These are phyloP conservation scores for Polyporus arcularius DNA, from an alignment of 768 basidiomycete genomes.

Conservation along the genomic window DNA sequence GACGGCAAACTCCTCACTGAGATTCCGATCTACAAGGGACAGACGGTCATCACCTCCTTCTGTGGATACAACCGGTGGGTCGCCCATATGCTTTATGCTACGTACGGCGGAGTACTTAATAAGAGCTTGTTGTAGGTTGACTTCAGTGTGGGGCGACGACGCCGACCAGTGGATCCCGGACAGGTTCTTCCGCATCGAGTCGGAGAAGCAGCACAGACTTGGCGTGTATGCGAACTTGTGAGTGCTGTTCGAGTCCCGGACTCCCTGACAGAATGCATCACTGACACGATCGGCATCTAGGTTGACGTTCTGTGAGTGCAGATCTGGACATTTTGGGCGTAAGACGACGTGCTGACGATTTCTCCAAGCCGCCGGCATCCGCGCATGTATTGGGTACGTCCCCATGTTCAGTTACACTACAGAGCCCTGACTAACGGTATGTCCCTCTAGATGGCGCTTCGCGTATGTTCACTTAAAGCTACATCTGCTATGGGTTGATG, in stretches of 20 bases:
- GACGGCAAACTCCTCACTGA: slow-evolving; percentile 3
- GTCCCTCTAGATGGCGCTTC: background rate
- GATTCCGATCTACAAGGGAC: slow-evolving; percentile 10
- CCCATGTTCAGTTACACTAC: background rate
- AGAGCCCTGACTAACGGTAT: background rate
- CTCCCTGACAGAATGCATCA: background rate
- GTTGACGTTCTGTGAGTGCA: background rate
- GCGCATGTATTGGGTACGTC: background rate
- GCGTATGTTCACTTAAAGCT: background rate
- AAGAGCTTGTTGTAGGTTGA: background rate
- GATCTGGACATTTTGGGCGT: background rate
- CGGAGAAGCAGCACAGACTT: slow-evolving; percentile 8
- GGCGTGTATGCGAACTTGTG: slow-evolving; percentile 18
- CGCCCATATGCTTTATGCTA: too few relatives aligned
- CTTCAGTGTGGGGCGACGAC: slow-evolving; percentile 14
- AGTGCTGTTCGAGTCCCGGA: background rate
- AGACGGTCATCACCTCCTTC: slow-evolving; percentile 2
- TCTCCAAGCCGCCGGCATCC: background rate
- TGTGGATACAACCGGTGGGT: slow-evolving; percentile 9
- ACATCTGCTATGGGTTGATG: background rate
- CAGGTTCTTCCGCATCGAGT: slow-evolving; percentile 1
- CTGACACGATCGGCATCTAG: background rate
- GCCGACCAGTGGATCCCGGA: slow-evolving; percentile 14
- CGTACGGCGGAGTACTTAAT: background rate
- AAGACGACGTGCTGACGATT: background rate